A percentile compares a stretch with the other conserved stretches of the same genome.
Evolutionary conservation across 441 rosid genomes (phyloP).

Genomic region (Flueggea neowawraea): DNA sequence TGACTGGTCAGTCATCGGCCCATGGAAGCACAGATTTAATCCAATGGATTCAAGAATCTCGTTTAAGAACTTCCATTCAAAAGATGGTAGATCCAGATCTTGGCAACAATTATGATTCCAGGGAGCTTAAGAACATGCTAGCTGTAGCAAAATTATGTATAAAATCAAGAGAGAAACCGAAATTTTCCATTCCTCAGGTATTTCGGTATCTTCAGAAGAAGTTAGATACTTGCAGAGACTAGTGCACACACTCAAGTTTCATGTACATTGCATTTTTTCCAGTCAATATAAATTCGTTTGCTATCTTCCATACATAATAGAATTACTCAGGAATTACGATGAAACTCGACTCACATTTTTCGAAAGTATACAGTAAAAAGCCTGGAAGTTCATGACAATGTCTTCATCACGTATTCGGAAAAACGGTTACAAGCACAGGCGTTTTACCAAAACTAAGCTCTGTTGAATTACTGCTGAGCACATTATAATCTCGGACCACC

Average conservation of each 20-base stretch:
- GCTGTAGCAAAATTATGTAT: constrained; percentile 74
- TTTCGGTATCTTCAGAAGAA: constrained; percentile 70
- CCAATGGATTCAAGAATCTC: constrained; percentile 79
- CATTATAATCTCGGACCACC: constrained; percentile 76
- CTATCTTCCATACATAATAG: too few relatives aligned
- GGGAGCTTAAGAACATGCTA: constrained; percentile 63
- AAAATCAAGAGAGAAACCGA: constrained; percentile 53
- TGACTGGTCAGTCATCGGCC: constrained; percentile 91
- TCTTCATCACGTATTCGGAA: too few relatives aligned
- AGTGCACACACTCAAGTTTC: not conserved
- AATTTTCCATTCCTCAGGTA: constrained; percentile 55
- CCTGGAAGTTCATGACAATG: too few relatives aligned
- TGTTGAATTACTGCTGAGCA: constrained; percentile 64
- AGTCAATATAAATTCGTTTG: not conserved
- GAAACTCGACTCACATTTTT: too few relatives aligned
- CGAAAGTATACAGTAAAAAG: too few relatives aligned
- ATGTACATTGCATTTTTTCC: not conserved
- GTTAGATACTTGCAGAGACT: constrained; percentile 25
- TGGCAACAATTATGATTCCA: constrained; percentile 57
- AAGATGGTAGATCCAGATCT: constrained; percentile 92
- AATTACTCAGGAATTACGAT: too few relatives aligned
- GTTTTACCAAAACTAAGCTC: too few relatives aligned
- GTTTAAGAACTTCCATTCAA: constrained; percentile 54
- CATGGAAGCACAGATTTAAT: constrained; percentile 56
- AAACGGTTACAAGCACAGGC: not conserved